Percentiles rank a stretch among this genome's conserved stretches.
Conservation (phyloP, 2,329 filamentous ascomycete genomes). For the Grosmannia clavigera region DNA sequence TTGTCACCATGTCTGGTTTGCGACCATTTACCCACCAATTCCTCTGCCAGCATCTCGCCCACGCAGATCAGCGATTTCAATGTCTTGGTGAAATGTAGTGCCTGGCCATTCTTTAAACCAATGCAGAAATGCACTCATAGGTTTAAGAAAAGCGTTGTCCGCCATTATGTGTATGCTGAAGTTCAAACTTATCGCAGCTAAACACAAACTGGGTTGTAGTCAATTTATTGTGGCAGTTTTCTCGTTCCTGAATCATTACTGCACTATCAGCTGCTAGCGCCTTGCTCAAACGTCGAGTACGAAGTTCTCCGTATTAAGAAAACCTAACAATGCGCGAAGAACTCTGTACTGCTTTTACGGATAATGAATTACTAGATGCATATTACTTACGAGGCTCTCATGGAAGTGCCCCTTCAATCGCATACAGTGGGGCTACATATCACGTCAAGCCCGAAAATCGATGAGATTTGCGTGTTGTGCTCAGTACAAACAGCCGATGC, state of each 20-base stretch:
- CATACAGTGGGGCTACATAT: no score
- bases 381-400: no score
- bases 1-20: neutral
- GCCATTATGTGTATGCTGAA: neutral
- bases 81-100: slow-evolving; percentile 38
- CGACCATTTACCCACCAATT: slow-evolving; percentile 29
- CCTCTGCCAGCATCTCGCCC: slow-evolving; percentile 39
- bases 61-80: slow-evolving; percentile 40
- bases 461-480: neutral
- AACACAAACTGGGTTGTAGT: neutral
- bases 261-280: neutral
- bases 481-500: neutral
- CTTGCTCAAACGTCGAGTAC: neutral
- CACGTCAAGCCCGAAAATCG: neutral
- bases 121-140: slow-evolving; percentile 32
- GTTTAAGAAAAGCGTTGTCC: slow-evolving; percentile 25
- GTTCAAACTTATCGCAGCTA: neutral
- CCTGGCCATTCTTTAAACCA: slow-evolving; percentile 43
- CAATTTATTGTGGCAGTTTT: neutral
- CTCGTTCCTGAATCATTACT: neutral
- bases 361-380: no score
- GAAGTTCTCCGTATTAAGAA: no score
- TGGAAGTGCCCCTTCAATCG: no score
- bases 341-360: neutral
- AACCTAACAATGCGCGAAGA: neutral